Conservation (phyloP, 306 rosid species). For the Rosa persica region DNA sequence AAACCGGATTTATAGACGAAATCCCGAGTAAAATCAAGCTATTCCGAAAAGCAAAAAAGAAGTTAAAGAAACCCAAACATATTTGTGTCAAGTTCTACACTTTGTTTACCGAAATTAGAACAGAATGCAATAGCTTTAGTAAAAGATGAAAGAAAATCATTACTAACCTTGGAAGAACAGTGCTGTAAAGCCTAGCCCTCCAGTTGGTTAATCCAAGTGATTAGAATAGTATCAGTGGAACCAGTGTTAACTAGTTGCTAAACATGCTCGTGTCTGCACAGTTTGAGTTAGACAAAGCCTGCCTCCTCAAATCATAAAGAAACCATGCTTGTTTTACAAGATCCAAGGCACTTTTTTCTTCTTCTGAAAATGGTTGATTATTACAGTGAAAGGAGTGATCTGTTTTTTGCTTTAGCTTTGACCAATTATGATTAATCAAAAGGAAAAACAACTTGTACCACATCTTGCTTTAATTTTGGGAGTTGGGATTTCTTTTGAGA, state of each 20-base stretch:
- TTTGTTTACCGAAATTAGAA: neutral
- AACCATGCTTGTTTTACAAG: conserved; percentile 15
- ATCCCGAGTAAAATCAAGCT: neutral
- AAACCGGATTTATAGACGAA: neutral
- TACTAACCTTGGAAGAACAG: neutral
- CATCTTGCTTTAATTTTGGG: neutral
- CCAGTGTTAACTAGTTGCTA: neutral
- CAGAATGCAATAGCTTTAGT: neutral
- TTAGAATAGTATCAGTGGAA: neutral
- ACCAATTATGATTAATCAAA: neutral
- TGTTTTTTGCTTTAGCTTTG: conserved; percentile 9
- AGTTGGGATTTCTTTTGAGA: neutral
- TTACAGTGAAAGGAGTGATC: conserved; percentile 11
- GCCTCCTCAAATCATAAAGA: conserved; percentile 1
- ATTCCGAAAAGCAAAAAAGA: neutral
- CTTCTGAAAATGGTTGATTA: neutral
- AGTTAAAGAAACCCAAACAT: neutral
- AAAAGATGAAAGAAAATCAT: neutral
- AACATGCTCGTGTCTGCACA: conserved; percentile 7
- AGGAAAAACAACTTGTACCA: neutral
- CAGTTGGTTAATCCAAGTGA: neutral
- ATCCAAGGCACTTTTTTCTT: conserved; percentile 9
- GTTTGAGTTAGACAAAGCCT: neutral
- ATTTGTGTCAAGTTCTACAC: neutral
- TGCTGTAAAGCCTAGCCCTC: neutral